Percentiles rank a stretch among this genome's conserved stretches.
Conservation (phyloP, 352 stramenopile species). For the Pythium myriotylum region DNA sequence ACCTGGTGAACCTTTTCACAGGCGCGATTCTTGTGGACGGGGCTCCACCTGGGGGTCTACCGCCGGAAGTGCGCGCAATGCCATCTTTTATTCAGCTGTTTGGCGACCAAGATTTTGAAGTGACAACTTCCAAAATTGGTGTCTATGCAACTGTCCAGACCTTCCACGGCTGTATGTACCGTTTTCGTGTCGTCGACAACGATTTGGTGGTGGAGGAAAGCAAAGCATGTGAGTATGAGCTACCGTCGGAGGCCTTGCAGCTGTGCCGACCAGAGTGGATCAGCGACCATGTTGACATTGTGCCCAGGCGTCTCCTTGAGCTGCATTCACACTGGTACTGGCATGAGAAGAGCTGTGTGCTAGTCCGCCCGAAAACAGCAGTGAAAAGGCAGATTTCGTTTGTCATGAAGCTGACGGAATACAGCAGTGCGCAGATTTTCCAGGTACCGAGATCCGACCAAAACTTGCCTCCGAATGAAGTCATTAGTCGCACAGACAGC, state of each 20-base stretch:
- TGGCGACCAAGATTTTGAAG: slow-evolving; percentile 32
- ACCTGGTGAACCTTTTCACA: slow-evolving; percentile 30
- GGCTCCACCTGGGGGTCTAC: slow-evolving; percentile 16
- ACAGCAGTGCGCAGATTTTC: slow-evolving; percentile 11
- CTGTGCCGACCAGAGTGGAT: slow-evolving; percentile 30
- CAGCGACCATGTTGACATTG: slow-evolving; percentile 8
- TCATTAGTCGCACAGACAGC: background rate
- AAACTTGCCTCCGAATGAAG: background rate
- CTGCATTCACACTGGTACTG: slow-evolving; percentile 63
- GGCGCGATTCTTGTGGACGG: slow-evolving; percentile 23
- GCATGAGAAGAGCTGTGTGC: slow-evolving; percentile 39
- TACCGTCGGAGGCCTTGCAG: background rate
- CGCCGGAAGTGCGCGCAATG: slow-evolving; percentile 3
- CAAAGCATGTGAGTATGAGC: background rate
- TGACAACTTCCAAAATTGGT: slow-evolving; percentile 5
- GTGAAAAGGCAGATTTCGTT: slow-evolving; percentile 27
- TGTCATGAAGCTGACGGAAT: slow-evolving; percentile 27
- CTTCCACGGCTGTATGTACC: slow-evolving; percentile 7
- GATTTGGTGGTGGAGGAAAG: slow-evolving; percentile 9
- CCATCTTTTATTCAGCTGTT: slow-evolving; percentile 19
- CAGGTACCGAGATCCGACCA: slow-evolving; percentile 16
- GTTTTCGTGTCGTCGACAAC: slow-evolving; percentile 4
- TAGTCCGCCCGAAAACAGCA: slow-evolving; percentile 33
- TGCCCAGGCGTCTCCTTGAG: slow-evolving; percentile 35
- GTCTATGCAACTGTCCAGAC: slow-evolving; percentile 10